Conservation (phyloP, 2,329 filamentous ascomycete species). For the Diplodia scrobiculata region DNA sequence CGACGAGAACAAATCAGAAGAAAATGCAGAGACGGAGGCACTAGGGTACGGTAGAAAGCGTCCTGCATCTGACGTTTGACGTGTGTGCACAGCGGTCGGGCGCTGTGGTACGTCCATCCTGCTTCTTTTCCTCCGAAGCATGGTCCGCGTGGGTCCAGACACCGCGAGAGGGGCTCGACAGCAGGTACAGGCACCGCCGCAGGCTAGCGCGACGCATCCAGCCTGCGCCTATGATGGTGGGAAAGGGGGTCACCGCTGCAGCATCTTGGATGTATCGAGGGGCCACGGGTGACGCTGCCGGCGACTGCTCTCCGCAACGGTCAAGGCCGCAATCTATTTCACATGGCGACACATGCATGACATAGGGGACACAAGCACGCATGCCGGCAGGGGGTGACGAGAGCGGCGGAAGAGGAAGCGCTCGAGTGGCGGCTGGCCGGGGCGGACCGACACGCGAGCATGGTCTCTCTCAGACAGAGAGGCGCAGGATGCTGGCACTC, state of each 20-base stretch:
- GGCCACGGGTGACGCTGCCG: neutral
- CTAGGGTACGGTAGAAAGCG: constrained; percentile 3
- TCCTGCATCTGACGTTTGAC: constrained; percentile 23
- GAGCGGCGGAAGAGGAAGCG: neutral
- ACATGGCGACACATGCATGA: constrained; percentile 23
- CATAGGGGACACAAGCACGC: constrained; percentile 7
- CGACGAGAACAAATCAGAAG: constrained; percentile 22
- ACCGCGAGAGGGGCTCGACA: neutral
- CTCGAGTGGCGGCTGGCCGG: constrained; percentile 15
- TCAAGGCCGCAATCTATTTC: constrained; percentile 6
- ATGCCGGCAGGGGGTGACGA: neutral
- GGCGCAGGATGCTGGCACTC: neutral
- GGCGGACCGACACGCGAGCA: constrained; percentile 21
- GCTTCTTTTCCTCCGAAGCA: constrained; percentile 10
- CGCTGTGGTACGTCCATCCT: neutral
- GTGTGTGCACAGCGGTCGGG: constrained; percentile 16
- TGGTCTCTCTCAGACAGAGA: neutral
- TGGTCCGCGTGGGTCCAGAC: neutral
- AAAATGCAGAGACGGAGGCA: constrained; percentile 25
- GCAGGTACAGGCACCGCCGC: constrained; percentile 15
- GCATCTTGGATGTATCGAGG: neutral
- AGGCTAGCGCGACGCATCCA: constrained; percentile 2
- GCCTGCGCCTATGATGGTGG: neutral
- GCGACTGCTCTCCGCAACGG: neutral
- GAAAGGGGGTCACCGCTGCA: neutral